A percentile compares a stretch with the other conserved stretches of the same genome.
Conservation (phyloP, 1,284 basidiomycete species). For the Cutaneotrichosporon dermatis region DNA sequence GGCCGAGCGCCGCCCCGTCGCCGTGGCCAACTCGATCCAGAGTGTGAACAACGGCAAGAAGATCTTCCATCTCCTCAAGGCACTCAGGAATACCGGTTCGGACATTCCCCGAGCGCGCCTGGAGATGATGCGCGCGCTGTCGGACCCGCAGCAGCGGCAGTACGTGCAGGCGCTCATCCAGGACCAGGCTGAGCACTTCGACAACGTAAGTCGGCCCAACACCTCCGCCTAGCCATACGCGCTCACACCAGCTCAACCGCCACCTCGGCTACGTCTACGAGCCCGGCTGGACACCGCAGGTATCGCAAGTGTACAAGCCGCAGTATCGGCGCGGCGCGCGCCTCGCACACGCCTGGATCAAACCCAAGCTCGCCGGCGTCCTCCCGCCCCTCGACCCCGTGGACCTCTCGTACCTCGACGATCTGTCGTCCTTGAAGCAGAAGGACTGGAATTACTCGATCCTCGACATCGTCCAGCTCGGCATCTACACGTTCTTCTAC, state of each 20-base stretch:
- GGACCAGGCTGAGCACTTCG: constrained; percentile 29
- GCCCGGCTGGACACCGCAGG: constrained; percentile 9
- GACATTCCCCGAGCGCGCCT: constrained; percentile 15
- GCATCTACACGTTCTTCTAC: constrained; percentile 17
- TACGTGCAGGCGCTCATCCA: constrained; percentile 18
- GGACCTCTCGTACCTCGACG: constrained; percentile 21
- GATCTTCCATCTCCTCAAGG: constrained; percentile 28
- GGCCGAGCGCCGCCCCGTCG: constrained; percentile 27
- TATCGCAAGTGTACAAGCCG: constrained; percentile 16
- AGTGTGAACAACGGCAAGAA: constrained; percentile 24
- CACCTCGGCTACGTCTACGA: constrained; percentile 31
- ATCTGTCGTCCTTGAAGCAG: constrained; percentile 13
- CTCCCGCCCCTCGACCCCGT: constrained; percentile 14
- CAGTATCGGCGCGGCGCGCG: constrained; percentile 21
- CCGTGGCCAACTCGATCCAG: constrained; percentile 24
- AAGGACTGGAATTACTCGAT: constrained; percentile 18
- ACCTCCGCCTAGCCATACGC: not conserved
- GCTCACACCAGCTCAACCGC: constrained; percentile 16
- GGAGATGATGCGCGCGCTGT: constrained; percentile 20
- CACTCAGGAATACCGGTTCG: constrained; percentile 19
- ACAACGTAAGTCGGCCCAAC: constrained; percentile 19
- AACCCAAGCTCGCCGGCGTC: constrained; percentile 1
- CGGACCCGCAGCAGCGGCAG: constrained; percentile 18
- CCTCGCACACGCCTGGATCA: constrained; percentile 24
- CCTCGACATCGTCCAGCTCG: constrained; percentile 18